Percentiles rank a stretch among this genome's conserved stretches.
Evolutionary conservation across 257 asterid genomes (phyloP).

Genomic region (Solanum medicagineum): DNA sequence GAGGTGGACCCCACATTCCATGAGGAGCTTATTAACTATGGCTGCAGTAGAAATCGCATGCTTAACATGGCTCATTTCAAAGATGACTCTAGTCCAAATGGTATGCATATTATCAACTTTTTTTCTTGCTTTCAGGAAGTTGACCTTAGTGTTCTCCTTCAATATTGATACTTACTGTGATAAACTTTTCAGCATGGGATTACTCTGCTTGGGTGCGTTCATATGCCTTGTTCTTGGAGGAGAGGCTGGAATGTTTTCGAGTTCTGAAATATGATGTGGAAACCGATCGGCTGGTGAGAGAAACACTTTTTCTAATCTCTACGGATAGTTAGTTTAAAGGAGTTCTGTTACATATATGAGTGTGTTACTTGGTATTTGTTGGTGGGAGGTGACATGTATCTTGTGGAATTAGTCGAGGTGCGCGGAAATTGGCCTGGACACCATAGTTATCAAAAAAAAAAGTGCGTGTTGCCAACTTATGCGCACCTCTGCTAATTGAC

Average conservation of each 20-base stretch:
- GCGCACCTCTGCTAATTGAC: not conserved
- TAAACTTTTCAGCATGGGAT: conserved; percentile 75
- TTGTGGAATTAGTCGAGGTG: no score
- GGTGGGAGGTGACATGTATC: no score
- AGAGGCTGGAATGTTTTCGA: conserved; percentile 90
- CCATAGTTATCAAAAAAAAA: no score
- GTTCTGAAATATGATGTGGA: conserved; percentile 80
- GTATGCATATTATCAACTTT: conserved; percentile 22
- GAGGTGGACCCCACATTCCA: conserved; percentile 98
- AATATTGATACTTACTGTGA: conserved; percentile 1
- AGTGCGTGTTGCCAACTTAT: not conserved
- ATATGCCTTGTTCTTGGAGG: conserved; percentile 86
- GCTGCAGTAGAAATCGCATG: conserved; percentile 74
- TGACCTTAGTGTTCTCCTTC: not conserved
- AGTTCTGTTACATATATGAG: not conserved
- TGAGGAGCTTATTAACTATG: conserved; percentile 82
- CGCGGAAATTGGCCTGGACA: no score
- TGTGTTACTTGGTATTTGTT: not conserved
- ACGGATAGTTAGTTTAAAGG: not conserved
- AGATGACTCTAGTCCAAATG: conserved; percentile 95
- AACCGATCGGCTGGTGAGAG: conserved; percentile 57
- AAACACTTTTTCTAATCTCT: not conserved
- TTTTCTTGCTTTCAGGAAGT: not conserved
- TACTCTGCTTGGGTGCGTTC: conserved; percentile 95
- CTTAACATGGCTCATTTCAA: conserved; percentile 89